A percentile compares a stretch with the other conserved stretches of the same genome.
Conservation (phyloP, 345 rosid genomes). For the Erucastrum elatum region DNA sequence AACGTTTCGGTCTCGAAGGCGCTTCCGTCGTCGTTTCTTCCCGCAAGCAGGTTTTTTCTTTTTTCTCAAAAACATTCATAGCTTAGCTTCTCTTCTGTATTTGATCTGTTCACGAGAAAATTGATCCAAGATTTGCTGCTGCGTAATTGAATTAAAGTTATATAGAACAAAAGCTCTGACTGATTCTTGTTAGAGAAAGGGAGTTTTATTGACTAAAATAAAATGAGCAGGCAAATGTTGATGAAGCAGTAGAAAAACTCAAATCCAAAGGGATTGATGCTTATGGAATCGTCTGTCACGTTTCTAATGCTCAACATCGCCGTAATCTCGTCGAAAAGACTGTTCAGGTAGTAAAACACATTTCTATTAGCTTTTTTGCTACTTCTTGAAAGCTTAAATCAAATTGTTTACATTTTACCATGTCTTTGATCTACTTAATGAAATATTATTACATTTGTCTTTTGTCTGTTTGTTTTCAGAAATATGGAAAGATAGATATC, state of each 20-base stretch:
- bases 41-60: conserved; percentile 35
- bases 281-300: conserved; percentile 85
- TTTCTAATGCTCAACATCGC: conserved; percentile 74
- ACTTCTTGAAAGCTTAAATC: no score
- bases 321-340: conserved; percentile 63
- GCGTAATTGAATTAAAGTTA: neutral
- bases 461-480: conserved; percentile 46
- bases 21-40: conserved; percentile 48
- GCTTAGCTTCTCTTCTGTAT: neutral
- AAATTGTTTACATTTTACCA: no score
- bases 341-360: conserved; percentile 61
- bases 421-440: neutral
- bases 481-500: conserved; percentile 75
- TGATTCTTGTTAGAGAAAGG: neutral
- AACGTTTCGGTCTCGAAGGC: conserved; percentile 73
- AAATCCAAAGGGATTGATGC: conserved; percentile 66
- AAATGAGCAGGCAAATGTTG: conserved; percentile 67
- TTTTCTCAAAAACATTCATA: neutral
- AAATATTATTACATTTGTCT: neutral
- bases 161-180: neutral
- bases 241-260: conserved; percentile 74
- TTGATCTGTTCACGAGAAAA: no score
- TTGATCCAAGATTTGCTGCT: neutral
- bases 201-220: neutral
- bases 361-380: neutral